A percentile compares a stretch with the other conserved stretches of the same genome.
Conservation (phyloP, 176 grass and related monocot species). For the Oryza glaberrima region DNA sequence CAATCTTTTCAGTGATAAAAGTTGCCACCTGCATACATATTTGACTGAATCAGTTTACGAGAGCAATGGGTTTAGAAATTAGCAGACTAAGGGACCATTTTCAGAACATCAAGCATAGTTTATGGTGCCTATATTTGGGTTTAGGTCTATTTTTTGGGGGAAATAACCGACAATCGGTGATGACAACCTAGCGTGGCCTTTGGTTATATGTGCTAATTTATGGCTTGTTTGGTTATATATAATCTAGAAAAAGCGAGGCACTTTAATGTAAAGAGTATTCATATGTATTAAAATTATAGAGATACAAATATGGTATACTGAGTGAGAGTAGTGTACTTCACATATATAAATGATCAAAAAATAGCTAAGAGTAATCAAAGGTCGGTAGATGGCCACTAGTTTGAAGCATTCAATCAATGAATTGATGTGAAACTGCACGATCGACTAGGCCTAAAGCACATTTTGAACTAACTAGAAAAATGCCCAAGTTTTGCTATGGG, state of each 20-base stretch:
- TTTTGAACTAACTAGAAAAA: not conserved
- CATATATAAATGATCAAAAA: not conserved
- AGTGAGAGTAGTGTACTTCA: not conserved
- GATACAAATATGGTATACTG: not conserved
- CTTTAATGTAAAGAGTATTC: too few species aligned
- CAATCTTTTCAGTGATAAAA: constrained; percentile 77
- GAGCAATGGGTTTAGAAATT: not conserved
- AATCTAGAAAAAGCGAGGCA: not conserved
- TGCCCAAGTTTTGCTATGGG: too few species aligned
- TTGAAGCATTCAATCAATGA: constrained; percentile 18
- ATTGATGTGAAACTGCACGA: not conserved
- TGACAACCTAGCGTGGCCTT: too few species aligned
- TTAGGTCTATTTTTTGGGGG: too few species aligned
- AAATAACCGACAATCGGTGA: too few species aligned
- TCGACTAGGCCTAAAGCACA: not conserved
- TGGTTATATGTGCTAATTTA: not conserved
- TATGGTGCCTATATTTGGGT: not conserved
- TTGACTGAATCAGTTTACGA: constrained; percentile 29
- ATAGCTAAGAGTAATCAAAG: not conserved
- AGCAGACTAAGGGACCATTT: constrained; percentile 5
- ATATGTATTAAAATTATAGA: too few species aligned
- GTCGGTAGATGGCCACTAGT: not conserved
- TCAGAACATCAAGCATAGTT: not conserved
- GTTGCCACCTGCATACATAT: constrained; percentile 65
- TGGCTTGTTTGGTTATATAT: not conserved